Evolutionary conservation across 2,329 filamentous ascomycete genomes (phyloP).

Genomic region (Tricladium varicosporioides): DNA sequence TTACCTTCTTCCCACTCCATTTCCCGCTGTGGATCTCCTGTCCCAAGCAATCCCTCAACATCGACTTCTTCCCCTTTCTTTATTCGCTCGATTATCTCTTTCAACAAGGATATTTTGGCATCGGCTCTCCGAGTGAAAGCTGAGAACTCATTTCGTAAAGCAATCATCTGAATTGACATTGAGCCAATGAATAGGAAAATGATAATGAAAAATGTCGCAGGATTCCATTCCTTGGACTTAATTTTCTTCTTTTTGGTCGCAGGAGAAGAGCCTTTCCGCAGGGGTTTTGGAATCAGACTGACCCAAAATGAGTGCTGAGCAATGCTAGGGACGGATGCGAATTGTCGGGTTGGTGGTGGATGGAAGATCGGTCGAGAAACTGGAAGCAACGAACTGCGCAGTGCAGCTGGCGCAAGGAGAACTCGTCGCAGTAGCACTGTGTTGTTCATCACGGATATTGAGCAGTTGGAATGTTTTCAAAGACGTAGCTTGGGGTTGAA

Average conservation of each 20-base stretch:
- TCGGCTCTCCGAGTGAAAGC: conserved; percentile 75
- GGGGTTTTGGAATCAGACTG: conserved; percentile 65
- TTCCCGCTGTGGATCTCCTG: conserved; percentile 72
- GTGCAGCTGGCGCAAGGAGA: conserved; percentile 23
- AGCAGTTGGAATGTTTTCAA: too few relatives aligned
- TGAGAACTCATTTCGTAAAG: conserved; percentile 71
- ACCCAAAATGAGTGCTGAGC: conserved; percentile 57
- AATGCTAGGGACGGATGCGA: conserved; percentile 39
- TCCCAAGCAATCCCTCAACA: conserved; percentile 78
- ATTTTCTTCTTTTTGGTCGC: conserved; percentile 36
- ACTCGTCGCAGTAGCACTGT: conserved; percentile 22
- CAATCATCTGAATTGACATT: conserved; percentile 91
- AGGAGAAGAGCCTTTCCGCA: conserved; percentile 47
- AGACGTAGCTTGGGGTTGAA: neutral
- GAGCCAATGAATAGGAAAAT: conserved; percentile 88
- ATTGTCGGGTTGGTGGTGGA: conserved; percentile 16
- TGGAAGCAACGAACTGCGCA: conserved; percentile 23
- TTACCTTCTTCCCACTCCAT: conserved; percentile 83
- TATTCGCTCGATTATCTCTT: conserved; percentile 71
- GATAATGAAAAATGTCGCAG: conserved; percentile 77
- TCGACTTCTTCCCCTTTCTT: conserved; percentile 76
- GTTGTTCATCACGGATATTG: conserved; percentile 21
- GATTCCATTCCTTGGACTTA: conserved; percentile 69
- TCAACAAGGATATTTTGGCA: conserved; percentile 71
- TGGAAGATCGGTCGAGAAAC: conserved; percentile 6